Conservation (phyloP, 2,329 filamentous ascomycete genomes). For the Aspergillus brasiliensis region DNA sequence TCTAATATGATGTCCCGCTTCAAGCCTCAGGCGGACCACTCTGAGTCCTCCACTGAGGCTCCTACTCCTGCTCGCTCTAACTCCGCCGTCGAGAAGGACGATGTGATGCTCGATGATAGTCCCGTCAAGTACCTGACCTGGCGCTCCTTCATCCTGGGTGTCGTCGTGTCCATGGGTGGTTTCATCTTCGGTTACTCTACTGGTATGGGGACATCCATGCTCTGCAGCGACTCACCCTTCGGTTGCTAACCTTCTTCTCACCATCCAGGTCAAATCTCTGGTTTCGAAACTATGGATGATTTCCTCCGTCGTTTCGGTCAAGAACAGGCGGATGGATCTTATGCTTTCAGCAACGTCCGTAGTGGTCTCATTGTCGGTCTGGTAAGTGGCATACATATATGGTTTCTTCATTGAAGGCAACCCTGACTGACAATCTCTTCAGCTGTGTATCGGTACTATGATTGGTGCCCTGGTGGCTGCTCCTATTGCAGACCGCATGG, state of each 20-base stretch:
- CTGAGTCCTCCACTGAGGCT: conserved; percentile 25
- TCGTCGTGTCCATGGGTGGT: conserved; percentile 52
- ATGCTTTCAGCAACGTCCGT: conserved; percentile 48
- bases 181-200: conserved; percentile 51
- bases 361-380: conserved; percentile 49
- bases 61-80: conserved; percentile 37
- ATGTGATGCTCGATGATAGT: conserved; percentile 40
- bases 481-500: conserved; percentile 49
- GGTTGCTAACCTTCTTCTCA: conserved; percentile 11
- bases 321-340: conserved; percentile 32
- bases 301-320: conserved; percentile 47
- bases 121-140: conserved; percentile 47
- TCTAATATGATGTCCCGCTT: conserved; percentile 31
- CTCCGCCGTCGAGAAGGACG: conserved; percentile 37
- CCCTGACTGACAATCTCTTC: conserved; percentile 15
- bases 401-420: not conserved
- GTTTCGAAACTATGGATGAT: conserved; percentile 51
- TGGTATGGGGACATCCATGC: conserved; percentile 28
- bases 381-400: conserved; percentile 30
- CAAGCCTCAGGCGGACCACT: conserved; percentile 31
- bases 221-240: not conserved
- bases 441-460: conserved; percentile 50
- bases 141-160: conserved; percentile 46
- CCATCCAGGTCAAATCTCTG: conserved; percentile 45
- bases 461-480: conserved; percentile 46